These are phyloP conservation scores for Mucor irregularis DNA, from an alignment of 371 early-diverging fungal genomes.

Conservation along the genomic window DNA sequence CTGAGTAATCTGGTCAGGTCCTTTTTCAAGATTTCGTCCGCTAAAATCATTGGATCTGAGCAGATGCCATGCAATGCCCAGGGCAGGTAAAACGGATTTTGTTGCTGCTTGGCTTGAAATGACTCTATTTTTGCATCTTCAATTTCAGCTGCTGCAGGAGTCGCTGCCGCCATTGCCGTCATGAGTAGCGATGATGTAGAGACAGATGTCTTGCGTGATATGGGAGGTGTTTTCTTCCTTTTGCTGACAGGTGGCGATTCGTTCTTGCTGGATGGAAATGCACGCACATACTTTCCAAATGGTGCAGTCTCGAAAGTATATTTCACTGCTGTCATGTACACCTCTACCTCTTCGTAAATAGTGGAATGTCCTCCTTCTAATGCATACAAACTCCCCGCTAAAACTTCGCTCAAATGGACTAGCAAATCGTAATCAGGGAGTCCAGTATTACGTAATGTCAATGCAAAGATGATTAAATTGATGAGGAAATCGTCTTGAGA, in stretches of 20 bases:
- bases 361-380: slow-evolving; percentile 91
- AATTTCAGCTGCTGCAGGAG: background rate
- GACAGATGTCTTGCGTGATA: background rate
- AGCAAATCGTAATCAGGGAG: slow-evolving; percentile 84
- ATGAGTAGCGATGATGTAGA: background rate
- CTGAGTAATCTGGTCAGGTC: slow-evolving; percentile 63
- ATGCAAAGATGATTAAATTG: slow-evolving; percentile 80
- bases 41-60: slow-evolving; percentile 63
- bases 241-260: background rate
- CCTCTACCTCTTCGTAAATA: slow-evolving; percentile 89
- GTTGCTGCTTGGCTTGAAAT: slow-evolving; percentile 55
- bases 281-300: slow-evolving; percentile 24
- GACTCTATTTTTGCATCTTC: slow-evolving; percentile 31
- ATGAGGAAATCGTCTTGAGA: slow-evolving; percentile 84
- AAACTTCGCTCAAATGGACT: slow-evolving; percentile 80
- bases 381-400: slow-evolving; percentile 89
- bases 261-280: background rate
- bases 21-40: slow-evolving; percentile 48
- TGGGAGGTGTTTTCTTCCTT: background rate
- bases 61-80: slow-evolving; percentile 88
- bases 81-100: slow-evolving; percentile 88
- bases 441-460: slow-evolving; percentile 83
- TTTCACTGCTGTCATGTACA: slow-evolving; percentile 67
- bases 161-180: background rate
- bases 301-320: slow-evolving; percentile 45